Conservation (phyloP, 805 yeast genomes). For the Yamadazyma philogaea region DNA sequence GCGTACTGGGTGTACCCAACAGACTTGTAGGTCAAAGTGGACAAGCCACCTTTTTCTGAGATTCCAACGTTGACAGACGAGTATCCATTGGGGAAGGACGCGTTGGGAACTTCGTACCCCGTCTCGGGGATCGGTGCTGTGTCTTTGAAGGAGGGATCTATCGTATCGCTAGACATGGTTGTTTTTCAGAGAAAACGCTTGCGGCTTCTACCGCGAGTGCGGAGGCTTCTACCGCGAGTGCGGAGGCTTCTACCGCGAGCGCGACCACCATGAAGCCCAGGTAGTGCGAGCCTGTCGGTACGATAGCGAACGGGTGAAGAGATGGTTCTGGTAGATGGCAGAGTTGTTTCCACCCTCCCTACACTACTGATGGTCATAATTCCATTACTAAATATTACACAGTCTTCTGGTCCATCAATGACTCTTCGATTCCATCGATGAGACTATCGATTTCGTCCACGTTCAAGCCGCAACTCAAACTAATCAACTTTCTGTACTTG, state of each 20-base stretch:
- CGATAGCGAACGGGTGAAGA: too few relatives aligned
- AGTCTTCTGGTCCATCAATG: conserved; percentile 21
- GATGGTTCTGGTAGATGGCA: too few relatives aligned
- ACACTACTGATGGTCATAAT: conserved; percentile 1
- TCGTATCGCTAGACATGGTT: conserved; percentile 11
- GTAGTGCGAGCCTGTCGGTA: too few relatives aligned
- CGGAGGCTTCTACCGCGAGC: too few relatives aligned
- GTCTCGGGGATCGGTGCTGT: conserved; percentile 13
- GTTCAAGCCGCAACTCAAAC: conserved; percentile 72
- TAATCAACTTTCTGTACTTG: conserved; percentile 75
- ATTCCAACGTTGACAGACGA: conserved; percentile 40
- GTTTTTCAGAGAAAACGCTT: neutral
- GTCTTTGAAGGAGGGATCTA: conserved; percentile 7
- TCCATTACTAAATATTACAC: neutral
- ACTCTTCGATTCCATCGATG: conserved; percentile 69
- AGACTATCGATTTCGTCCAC: conserved; percentile 78
- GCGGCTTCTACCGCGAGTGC: too few relatives aligned
- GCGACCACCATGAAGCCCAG: too few relatives aligned
- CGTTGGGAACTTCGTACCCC: conserved; percentile 17
- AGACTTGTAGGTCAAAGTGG: conserved; percentile 40
- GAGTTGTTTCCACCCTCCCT: neutral
- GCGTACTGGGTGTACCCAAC: conserved; percentile 34
- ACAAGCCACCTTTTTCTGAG: conserved; percentile 41
- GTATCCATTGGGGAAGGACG: conserved; percentile 19
- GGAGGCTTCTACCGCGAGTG: too few relatives aligned